Base-by-base conservation (phyloP, 192 early-diverging fungal species). In the Coemansia sp. region DNA sequence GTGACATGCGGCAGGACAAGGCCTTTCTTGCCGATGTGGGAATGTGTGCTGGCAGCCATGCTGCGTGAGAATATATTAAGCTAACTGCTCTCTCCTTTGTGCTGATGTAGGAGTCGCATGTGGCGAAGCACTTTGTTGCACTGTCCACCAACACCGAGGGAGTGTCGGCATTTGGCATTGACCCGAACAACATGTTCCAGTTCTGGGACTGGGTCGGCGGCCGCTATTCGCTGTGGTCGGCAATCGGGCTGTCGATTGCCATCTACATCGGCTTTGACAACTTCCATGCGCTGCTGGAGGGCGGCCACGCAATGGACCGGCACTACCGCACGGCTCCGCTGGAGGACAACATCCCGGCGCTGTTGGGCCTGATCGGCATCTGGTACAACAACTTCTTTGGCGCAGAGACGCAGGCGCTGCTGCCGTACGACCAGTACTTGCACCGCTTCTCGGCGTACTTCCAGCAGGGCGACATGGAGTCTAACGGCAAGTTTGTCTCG, bases 121-220 rank as follows among this genome's bases (percentile, higher is more conserved):
- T 98, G 34, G 97, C 97, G 52, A 98, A 98, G 84, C 97, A 98
- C 83, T 98, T 98, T 85, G 93, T 98, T 40, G 95, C 97, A 1
- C 84, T 98, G 52, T 97, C 95, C 11, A 98, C 96, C 66, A 98
- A 98, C 87, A 87, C 87, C 25, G 84, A 88, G 69, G 89, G 81
- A 5, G 94, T 96, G 20, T 85, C 88, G 56, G 89, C 85, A 28
- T 98, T 98, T 73, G 97, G 97, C 56, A 98, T 98, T 64, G 86
- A 88, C 76, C 72, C 87, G n/a, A 83, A 87, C 66, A 99, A 99
- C 86, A 99, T 99, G 97, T 98, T 98, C 87, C 89, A 93, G 79
- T 98, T 98, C 85, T 96, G 94, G 94, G 95, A 98, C 81, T 98
- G 95, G 94, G 92, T 98, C 56, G 97, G 97, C 71, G 97, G 97